Conservation (phyloP, 2,329 filamentous ascomycete genomes). For the Verticillium longisporum region DNA sequence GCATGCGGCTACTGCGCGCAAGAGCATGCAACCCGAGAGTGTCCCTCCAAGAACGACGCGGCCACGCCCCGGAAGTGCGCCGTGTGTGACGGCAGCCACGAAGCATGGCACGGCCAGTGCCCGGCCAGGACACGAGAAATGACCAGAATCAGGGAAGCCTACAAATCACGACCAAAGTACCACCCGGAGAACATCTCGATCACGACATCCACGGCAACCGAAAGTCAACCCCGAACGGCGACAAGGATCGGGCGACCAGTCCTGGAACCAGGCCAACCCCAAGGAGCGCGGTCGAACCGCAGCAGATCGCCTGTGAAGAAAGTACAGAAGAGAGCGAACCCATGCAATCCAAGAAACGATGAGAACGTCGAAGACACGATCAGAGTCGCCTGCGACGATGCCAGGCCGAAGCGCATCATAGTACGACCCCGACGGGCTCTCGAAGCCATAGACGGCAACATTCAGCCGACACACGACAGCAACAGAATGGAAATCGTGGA, state of each 20-base stretch:
- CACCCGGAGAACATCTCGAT: background rate
- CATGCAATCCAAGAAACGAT: background rate
- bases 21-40: constrained; percentile 1
- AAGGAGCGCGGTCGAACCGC: background rate
- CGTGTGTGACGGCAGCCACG: background rate
- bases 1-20: constrained; percentile 6
- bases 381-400: background rate
- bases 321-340: background rate
- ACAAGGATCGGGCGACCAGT: background rate
- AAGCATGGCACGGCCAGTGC: background rate
- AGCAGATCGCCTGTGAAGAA: constrained; percentile 2
- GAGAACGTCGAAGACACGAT: background rate
- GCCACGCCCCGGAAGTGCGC: background rate
- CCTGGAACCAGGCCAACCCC: background rate
- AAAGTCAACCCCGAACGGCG: background rate
- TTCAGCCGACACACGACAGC: background rate
- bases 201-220: background rate
- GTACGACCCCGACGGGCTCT: background rate
- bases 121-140: background rate
- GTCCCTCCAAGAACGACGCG: background rate
- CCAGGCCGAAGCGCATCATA: background rate
- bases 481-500: constrained; percentile 1
- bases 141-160: constrained; percentile 1
- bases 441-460: constrained; percentile 1
- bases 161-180: constrained; percentile 1